A percentile compares a stretch with the other conserved stretches of the same genome.
These are phyloP conservation scores for Phytophthora aleatoria DNA, from an alignment of 352 stramenopile species.

Conservation along the genomic window DNA sequence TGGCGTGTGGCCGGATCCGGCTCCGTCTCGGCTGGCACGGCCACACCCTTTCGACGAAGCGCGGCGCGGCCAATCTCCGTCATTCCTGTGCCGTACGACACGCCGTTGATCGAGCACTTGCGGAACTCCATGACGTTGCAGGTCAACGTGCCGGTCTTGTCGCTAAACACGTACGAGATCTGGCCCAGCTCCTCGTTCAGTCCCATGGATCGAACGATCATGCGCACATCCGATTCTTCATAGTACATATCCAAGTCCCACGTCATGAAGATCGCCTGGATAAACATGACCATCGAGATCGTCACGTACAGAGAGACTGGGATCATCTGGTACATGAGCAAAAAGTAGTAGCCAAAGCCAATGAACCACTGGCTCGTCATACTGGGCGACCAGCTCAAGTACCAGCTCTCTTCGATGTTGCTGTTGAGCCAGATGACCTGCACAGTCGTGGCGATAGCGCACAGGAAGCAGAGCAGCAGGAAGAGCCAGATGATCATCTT, in stretches of 20 bases:
- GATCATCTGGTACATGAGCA: constrained; percentile 97
- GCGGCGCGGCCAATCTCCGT: constrained; percentile 82
- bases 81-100: constrained; percentile 90
- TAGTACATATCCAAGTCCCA: constrained; percentile 93
- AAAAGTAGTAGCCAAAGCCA: constrained; percentile 92
- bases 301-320: constrained; percentile 98
- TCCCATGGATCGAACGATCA: constrained; percentile 82
- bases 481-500: constrained; percentile 83
- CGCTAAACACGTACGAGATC: constrained; percentile 92
- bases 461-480: constrained; percentile 64
- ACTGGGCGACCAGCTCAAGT: constrained; percentile 51
- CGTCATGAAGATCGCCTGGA: constrained; percentile 94
- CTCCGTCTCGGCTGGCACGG: constrained; percentile 48
- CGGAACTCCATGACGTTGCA: constrained; percentile 96
- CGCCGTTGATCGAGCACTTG: constrained; percentile 92
- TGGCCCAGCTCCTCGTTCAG: constrained; percentile 93
- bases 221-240: constrained; percentile 87
- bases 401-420: constrained; percentile 55
- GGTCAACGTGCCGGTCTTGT: constrained; percentile 95
- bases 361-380: constrained; percentile 73
- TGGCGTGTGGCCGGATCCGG: constrained; percentile 20
- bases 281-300: constrained; percentile 96
- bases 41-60: constrained; percentile 64
- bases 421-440: constrained; percentile 67
- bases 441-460: constrained; percentile 54